phyloP scores from a whole-genome alignment of 257 asterid species.

The Solanum pimpinellifolium region DNA sequence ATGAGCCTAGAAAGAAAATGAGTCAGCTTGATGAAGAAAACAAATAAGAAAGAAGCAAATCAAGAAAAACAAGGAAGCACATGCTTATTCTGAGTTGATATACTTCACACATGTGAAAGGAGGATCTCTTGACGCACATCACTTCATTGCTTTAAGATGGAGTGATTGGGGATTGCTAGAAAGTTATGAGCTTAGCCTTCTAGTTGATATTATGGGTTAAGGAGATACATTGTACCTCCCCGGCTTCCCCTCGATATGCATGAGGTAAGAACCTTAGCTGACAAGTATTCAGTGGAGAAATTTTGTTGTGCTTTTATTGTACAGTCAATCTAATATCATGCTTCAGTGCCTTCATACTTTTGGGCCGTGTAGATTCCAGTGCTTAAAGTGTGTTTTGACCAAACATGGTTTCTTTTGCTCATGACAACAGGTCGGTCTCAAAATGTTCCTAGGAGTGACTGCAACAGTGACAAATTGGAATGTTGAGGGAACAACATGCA shows the following conservation, averaged over 20 bases:
- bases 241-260: background rate
- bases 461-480: slow-evolving; percentile 80
- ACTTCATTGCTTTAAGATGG: background rate
- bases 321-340: background rate
- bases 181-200: background rate
- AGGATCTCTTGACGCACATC: background rate
- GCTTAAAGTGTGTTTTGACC: background rate
- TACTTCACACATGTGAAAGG: background rate
- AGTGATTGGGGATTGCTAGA: background rate
- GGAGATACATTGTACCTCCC: background rate
- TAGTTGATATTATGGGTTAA: background rate
- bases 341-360: background rate
- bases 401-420: background rate
- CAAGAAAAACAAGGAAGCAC: background rate
- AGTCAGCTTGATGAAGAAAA: background rate
- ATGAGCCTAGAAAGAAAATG: background rate
- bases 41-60: background rate
- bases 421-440: slow-evolving; percentile 59
- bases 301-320: background rate
- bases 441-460: slow-evolving; percentile 79
- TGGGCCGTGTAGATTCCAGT: background rate
- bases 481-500: slow-evolving; percentile 87
- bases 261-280: too few species aligned
- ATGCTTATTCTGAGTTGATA: background rate
- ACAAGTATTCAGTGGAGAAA: background rate